Base-by-base conservation (phyloP, 352 stramenopile genomes). In the Pythium brassicae region DNA sequence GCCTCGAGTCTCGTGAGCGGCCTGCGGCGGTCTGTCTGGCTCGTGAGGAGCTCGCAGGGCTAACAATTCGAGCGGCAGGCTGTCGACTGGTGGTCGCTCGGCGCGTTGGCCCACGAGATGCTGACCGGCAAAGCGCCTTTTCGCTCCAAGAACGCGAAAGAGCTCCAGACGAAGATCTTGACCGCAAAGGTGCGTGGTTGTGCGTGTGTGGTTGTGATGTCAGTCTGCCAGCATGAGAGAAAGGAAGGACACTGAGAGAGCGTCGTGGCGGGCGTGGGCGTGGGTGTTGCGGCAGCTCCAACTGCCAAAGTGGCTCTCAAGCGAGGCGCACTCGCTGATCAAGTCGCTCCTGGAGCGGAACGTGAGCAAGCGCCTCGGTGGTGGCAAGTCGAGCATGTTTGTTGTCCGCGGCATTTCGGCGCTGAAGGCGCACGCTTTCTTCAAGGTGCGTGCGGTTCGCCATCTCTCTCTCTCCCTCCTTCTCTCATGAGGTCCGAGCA, bases 321-420 rank as follows among this genome's bases (percentile, higher is more conserved):
- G 78, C 7, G 78, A 94, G 32, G 89, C 93, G 20, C 95, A 96
- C 67, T 98, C 96, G 50, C 66, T 99, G 22, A 78, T 99, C 46
- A 98, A 97, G 62, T 88, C 87, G 15, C 70, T 99, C 7, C 77
- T 99, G 19, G 96, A 99, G 72, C 87, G 96, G 40, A 97, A 99
- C 69, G 91, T 97, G 7, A 88, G 85, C 58, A 97, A 98, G 66
- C 75, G 97, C 34, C 78, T 99, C 32, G 97, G 96, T 32, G 82
- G 83, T 0, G 78, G 93, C 9, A 98, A 96, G 66, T 95, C 89
- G 19, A 98, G 92, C 17, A 99, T 99, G 94, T 99, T 99, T 66
- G 82, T 98, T 39, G 86, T 99, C 4, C 95, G 96, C 48, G 97
- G 97, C 29, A 90, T 99, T 7, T 83, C 96, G 26, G 95, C 86